These are phyloP conservation scores for Parsonsia alboflavescens DNA, from an alignment of 257 asterid genomes.

Conservation along the genomic window DNA sequence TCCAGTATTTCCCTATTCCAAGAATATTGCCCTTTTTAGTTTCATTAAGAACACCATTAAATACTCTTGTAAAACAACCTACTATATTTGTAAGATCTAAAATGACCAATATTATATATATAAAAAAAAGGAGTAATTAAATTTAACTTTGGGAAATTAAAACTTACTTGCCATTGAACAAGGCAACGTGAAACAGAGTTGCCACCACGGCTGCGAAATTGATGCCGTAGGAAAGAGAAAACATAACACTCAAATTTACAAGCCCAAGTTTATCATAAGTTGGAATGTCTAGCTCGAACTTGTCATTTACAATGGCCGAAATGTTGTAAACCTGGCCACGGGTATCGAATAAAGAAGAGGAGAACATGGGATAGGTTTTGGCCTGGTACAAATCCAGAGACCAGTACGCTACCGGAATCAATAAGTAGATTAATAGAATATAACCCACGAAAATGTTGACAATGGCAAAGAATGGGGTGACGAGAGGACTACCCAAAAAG, in stretches of 20 bases:
- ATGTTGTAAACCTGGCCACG: slow-evolving; percentile 43
- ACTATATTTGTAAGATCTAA: too few species aligned
- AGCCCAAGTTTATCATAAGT: slow-evolving; percentile 41
- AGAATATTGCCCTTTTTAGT: neutral
- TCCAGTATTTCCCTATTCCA: slow-evolving; percentile 42
- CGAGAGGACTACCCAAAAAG: slow-evolving; percentile 52
- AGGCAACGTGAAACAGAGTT: slow-evolving; percentile 57
- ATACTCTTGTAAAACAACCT: too few species aligned
- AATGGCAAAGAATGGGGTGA: slow-evolving; percentile 65
- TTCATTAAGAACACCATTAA: too few species aligned
- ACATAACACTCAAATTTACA: slow-evolving; percentile 45
- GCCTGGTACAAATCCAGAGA: slow-evolving; percentile 51
- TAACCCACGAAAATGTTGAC: slow-evolving; percentile 51
- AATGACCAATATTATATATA: too few species aligned
- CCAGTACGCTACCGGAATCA: slow-evolving; percentile 59
- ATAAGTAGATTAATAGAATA: slow-evolving; percentile 25
- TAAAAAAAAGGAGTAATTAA: too few species aligned
- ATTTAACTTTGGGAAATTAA: too few species aligned
- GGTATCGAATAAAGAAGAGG: slow-evolving; percentile 30
- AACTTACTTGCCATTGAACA: slow-evolving; percentile 68
- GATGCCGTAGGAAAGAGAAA: slow-evolving; percentile 52
- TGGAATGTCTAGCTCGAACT: slow-evolving; percentile 46
- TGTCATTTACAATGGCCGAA: slow-evolving; percentile 49
- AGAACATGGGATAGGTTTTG: slow-evolving; percentile 50
- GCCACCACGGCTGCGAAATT: slow-evolving; percentile 60